These are phyloP conservation scores for Peronospora destructor DNA, from an alignment of 352 stramenopile genomes.

Conservation along the genomic window DNA sequence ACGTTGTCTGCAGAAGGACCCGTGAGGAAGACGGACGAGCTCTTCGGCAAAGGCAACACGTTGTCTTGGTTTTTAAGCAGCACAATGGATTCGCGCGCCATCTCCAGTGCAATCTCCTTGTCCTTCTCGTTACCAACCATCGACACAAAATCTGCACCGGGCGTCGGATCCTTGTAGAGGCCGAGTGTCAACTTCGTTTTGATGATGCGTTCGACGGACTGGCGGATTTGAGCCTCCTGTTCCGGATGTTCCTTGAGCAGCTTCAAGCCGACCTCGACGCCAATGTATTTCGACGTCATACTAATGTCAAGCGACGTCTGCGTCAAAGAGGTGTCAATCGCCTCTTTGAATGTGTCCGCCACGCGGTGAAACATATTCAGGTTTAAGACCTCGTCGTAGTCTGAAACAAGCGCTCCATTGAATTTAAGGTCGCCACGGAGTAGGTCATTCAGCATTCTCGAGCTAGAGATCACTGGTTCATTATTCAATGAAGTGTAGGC, in stretches of 20 bases:
- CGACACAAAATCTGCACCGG: slow-evolving; percentile 29
- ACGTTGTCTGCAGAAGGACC: too few relatives aligned
- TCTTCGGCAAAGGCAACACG: too few relatives aligned
- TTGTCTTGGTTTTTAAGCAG: too few relatives aligned
- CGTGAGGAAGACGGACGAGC: too few relatives aligned
- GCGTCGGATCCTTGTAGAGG: slow-evolving; percentile 52
- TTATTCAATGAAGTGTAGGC: slow-evolving; percentile 86
- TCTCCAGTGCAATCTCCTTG: too few relatives aligned
- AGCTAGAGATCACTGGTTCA: slow-evolving; percentile 73
- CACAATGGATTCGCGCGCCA: too few relatives aligned
- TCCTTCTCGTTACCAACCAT: slow-evolving; percentile 42
- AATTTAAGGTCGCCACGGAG: slow-evolving; percentile 69
- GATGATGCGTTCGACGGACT: slow-evolving; percentile 52
- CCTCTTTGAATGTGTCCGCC: slow-evolving; percentile 18
- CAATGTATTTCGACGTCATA: too few relatives aligned
- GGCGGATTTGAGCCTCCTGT: slow-evolving; percentile 20
- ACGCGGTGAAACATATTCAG: slow-evolving; percentile 31
- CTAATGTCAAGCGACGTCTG: slow-evolving; percentile 84
- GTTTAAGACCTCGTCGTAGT: slow-evolving; percentile 36
- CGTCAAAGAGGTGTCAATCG: slow-evolving; percentile 51
- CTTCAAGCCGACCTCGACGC: slow-evolving; percentile 22
- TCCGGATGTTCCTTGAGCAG: slow-evolving; percentile 33
- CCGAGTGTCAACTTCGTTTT: slow-evolving; percentile 57
- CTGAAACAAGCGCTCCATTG: slow-evolving; percentile 77
- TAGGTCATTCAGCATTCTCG: slow-evolving; percentile 57